phyloP scores from a whole-genome alignment of 75 land plant genomes.

The Pinus albicaulis region DNA sequence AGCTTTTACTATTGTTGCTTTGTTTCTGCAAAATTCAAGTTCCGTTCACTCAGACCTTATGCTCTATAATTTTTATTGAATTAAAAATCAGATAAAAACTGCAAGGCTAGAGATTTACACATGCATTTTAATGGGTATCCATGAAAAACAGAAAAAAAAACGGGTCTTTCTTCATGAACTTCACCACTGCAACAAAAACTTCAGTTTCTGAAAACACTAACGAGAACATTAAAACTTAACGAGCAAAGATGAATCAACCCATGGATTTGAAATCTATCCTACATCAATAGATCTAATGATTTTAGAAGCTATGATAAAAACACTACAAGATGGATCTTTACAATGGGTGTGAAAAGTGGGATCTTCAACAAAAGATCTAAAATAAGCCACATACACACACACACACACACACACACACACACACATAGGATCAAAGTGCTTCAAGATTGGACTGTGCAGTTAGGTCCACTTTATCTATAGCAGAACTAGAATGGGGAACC shows the following conservation, averaged over 20 bases:
- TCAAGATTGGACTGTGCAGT: not conserved
- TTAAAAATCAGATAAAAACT: not conserved
- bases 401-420: too few relatives aligned
- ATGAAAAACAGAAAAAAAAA: not conserved
- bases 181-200: not conserved
- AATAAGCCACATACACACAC: too few relatives aligned
- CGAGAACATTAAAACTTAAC: not conserved
- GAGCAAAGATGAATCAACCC: not conserved
- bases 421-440: not conserved
- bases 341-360: too few relatives aligned
- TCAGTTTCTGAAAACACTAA: too few relatives aligned
- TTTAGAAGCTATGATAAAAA: not conserved
- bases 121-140: not conserved
- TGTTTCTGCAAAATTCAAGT: conserved; percentile 53
- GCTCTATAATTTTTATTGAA: not conserved
- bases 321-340: not conserved
- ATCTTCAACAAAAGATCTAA: too few relatives aligned
- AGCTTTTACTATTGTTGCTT: conserved; percentile 76
- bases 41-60: not conserved
- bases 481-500: too few relatives aligned
- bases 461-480: not conserved
- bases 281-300: not conserved
- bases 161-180: not conserved
- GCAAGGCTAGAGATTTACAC: not conserved
- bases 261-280: not conserved